Evolutionary conservation across 768 basidiomycete species (phyloP).

Genomic region (Paxillus ammoniavirescens): DNA sequence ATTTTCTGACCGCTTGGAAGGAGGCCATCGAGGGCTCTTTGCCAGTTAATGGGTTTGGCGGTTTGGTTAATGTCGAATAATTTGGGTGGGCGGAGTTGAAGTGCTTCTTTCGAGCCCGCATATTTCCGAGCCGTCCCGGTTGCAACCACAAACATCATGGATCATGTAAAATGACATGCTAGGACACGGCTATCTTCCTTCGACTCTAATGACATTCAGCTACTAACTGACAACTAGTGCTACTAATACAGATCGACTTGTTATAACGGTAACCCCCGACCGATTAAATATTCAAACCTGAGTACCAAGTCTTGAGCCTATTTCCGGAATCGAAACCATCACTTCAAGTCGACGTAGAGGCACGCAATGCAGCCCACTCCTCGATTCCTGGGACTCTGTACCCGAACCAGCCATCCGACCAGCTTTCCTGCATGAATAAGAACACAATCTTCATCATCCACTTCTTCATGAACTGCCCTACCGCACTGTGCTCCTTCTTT

Average conservation of each 20-base stretch:
- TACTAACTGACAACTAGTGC: too few species aligned
- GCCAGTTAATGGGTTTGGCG: not conserved
- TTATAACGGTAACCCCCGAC: too few species aligned
- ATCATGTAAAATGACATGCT: too few species aligned
- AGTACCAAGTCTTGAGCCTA: not conserved
- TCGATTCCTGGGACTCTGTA: constrained; percentile 30
- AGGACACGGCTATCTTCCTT: too few species aligned
- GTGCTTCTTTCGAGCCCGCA: constrained; percentile 10
- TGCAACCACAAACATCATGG: constrained; percentile 17
- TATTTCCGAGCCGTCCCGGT: constrained; percentile 45
- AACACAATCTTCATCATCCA: constrained; percentile 27
- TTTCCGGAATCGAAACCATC: not conserved
- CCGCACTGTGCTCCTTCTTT: constrained; percentile 19
- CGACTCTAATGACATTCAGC: too few species aligned
- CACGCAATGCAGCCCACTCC: constrained; percentile 12
- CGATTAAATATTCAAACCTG: too few species aligned
- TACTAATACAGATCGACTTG: too few species aligned
- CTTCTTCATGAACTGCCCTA: constrained; percentile 20
- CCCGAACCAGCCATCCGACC: constrained; percentile 28
- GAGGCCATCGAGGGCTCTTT: constrained; percentile 49
- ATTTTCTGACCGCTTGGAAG: constrained; percentile 76
- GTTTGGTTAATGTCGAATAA: not conserved
- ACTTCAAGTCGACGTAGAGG: not conserved
- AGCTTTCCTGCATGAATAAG: constrained; percentile 23
- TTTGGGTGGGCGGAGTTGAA: constrained; percentile 22